These are phyloP conservation scores for Hypoxylon sp. DNA, from an alignment of 2,329 filamentous ascomycete genomes.

Conservation along the genomic window DNA sequence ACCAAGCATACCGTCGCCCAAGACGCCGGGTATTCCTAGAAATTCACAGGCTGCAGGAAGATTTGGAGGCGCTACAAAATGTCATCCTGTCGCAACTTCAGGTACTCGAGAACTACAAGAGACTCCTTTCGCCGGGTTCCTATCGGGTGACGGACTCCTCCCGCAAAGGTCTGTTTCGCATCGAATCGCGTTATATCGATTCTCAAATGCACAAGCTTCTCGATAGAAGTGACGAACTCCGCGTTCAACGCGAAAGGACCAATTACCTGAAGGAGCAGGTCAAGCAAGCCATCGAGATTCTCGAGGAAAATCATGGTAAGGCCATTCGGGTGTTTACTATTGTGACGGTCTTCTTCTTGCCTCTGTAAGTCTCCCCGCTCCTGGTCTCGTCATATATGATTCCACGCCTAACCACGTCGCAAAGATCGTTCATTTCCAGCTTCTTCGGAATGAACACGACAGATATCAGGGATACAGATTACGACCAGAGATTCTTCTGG, in stretches of 20 bases:
- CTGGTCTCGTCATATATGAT: neutral
- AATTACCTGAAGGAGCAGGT: constrained; percentile 19
- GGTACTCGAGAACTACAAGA: constrained; percentile 14
- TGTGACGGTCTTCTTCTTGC: constrained; percentile 43
- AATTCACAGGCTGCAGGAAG: constrained; percentile 14
- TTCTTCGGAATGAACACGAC: constrained; percentile 46
- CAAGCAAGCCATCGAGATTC: constrained; percentile 39
- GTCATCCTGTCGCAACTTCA: constrained; percentile 6
- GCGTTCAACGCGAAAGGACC: constrained; percentile 6
- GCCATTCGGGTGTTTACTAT: constrained; percentile 45
- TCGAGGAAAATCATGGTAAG: constrained; percentile 44
- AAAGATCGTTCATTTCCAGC: constrained; percentile 44
- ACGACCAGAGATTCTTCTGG: constrained; percentile 38
- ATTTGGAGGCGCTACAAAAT: constrained; percentile 11
- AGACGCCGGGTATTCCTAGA: constrained; percentile 18
- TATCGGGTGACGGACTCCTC: constrained; percentile 8
- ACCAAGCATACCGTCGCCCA: constrained; percentile 16
- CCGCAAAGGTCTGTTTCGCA: constrained; percentile 13
- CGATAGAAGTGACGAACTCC: neutral
- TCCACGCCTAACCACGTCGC: neutral
- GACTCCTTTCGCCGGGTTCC: constrained; percentile 6
- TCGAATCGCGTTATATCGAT: constrained; percentile 11
- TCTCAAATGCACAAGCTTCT: constrained; percentile 13
- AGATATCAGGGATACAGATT: constrained; percentile 39
- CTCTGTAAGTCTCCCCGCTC: constrained; percentile 26